A percentile compares a stretch with the other conserved stretches of the same genome.
Conservation (phyloP, 2,329 filamentous ascomycete genomes). For the Penicillium sp. region DNA sequence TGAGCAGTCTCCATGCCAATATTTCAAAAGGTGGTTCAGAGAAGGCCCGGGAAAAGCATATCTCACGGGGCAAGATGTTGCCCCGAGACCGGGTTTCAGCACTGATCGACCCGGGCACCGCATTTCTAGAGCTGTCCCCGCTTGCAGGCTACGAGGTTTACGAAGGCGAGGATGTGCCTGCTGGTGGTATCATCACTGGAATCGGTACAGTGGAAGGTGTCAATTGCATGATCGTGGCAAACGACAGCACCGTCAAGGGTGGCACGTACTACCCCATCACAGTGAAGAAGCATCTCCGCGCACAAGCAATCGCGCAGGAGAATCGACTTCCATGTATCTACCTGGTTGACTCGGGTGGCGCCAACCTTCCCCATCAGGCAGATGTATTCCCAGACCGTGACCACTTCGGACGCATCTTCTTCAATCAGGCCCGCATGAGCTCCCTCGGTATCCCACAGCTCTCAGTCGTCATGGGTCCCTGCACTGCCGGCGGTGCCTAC, state of each 20-base stretch:
- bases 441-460: constrained; percentile 84
- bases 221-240: constrained; percentile 86
- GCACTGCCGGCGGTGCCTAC: constrained; percentile 92
- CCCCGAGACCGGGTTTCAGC: constrained; percentile 82
- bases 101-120: constrained; percentile 80
- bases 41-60: constrained; percentile 81
- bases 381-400: constrained; percentile 94
- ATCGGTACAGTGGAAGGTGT: constrained; percentile 87
- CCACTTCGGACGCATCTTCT: constrained; percentile 97
- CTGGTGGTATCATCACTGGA: constrained; percentile 87
- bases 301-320: constrained; percentile 83
- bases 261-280: constrained; percentile 97
- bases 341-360: constrained; percentile 90
- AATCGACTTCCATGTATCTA: constrained; percentile 85
- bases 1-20: constrained; percentile 65
- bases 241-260: constrained; percentile 95
- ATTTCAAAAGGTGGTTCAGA: constrained; percentile 71
- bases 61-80: constrained; percentile 87
- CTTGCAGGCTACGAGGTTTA: constrained; percentile 84
- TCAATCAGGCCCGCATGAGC: constrained; percentile 94
- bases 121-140: constrained; percentile 90
- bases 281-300: constrained; percentile 92
- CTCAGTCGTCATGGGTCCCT: constrained; percentile 93
- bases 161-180: constrained; percentile 77
- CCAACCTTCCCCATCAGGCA: constrained; percentile 89